Conservation (phyloP, 2,329 filamentous ascomycete genomes). For the Chalaropsis ovoidea region DNA sequence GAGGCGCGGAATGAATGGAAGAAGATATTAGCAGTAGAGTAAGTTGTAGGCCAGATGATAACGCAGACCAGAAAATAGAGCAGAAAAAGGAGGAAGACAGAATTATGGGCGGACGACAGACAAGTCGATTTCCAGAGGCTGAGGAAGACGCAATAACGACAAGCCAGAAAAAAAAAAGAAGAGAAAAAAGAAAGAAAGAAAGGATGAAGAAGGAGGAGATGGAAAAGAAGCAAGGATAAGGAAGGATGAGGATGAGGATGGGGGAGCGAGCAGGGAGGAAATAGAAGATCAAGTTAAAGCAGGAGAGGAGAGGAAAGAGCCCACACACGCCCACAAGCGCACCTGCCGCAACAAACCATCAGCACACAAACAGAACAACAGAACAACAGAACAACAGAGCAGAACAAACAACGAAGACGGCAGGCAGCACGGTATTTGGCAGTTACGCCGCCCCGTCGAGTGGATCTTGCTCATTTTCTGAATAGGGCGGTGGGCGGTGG, state of each 20-base stretch:
- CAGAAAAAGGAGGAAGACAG: neutral
- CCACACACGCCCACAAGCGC: neutral
- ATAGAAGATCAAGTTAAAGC: conserved; percentile 13
- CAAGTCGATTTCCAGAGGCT: neutral
- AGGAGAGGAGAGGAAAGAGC: neutral
- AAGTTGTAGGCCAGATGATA: neutral
- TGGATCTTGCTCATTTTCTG: neutral
- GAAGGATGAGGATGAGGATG: conserved; percentile 3
- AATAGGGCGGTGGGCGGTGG: neutral
- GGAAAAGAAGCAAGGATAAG: conserved; percentile 10
- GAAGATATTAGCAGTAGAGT: neutral
- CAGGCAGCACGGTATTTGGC: neutral
- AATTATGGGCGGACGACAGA: neutral
- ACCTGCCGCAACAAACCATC: neutral
- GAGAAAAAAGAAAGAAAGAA: neutral
- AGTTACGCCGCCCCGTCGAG: neutral
- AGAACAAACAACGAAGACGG: neutral
- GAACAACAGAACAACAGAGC: neutral
- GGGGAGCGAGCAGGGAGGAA: conserved; percentile 7
- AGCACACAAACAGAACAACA: neutral
- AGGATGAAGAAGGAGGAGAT: conserved; percentile 12
- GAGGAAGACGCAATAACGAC: neutral
- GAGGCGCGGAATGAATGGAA: neutral
- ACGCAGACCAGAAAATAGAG: neutral
- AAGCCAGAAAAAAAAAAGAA: neutral